Evolutionary conservation across 805 yeast species (phyloP), one percentile per base, ranked within the genome.

Genomic region (Candida fluviatilis): DNA sequence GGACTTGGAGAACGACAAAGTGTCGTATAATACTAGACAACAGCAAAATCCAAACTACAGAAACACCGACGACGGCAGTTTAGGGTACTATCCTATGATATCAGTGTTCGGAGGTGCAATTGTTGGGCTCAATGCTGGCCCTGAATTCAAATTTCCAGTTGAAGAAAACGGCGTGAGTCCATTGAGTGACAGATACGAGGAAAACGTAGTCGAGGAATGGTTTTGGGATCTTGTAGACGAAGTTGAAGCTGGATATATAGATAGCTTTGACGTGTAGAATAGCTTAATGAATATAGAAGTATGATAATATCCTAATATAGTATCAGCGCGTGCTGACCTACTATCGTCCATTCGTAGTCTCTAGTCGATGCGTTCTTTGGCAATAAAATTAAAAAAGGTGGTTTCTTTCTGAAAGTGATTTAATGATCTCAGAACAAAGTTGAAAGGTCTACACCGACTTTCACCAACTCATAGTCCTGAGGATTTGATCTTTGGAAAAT

Each of bases 41-140:
- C 60, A 49, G 46, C 69, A 55, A 43, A 59, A 68, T 45, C 66
- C 60, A 46, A 64, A 56, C 34, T 64, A 62, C 47, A 48, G 54
- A 34, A 48, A 69, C 55, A 52, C 76, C 50, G 95, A 93, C 55
- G 96, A 93, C 55, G 95, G 95, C 0, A 66, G 78, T 31, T 62
- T 88, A 38, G 99, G 98, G 0, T 93, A 93, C 56, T 93, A 81
- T 60, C 98, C 99, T 1, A 86, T 89, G 66, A 71, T 87, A 24
- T 84, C 95, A 38, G 84, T 84, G 18, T 93, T 78, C 55, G 78
- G 78, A 47, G 83, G 83, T 2, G 98, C 98, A 0, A 64, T 74
- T 7, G 95, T 86, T 4, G 66, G 75, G 42, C 57, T 91, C 40
- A 80, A 84, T 45, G 70, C 87, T 2, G 84, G 89, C 0, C 83